phyloP scores from a whole-genome alignment of 306 rosid species.

The Urtica urens region DNA sequence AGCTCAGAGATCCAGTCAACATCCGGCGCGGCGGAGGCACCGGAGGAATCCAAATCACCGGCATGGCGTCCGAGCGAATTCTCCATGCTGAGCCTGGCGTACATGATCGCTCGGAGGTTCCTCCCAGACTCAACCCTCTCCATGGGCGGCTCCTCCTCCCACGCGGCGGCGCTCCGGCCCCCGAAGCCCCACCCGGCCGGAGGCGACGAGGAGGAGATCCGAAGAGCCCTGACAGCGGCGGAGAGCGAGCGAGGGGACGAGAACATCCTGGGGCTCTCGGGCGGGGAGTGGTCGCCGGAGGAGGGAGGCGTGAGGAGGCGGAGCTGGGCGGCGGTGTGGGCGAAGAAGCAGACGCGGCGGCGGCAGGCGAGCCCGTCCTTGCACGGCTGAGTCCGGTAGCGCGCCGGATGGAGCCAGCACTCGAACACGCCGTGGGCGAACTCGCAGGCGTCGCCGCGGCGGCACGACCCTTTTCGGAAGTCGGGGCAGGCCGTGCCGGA shows the following conservation, averaged over 20 bases:
- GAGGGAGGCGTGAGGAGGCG: slow-evolving; percentile 30
- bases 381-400: slow-evolving; percentile 81
- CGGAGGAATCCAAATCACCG: slow-evolving; percentile 6
- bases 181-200: slow-evolving; percentile 17
- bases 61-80: slow-evolving; percentile 35
- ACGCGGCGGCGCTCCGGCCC: slow-evolving; percentile 22
- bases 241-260: slow-evolving; percentile 57
- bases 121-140: slow-evolving; percentile 86
- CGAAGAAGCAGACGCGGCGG: slow-evolving; percentile 79
- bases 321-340: slow-evolving; percentile 70
- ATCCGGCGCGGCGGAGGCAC: slow-evolving; percentile 32
- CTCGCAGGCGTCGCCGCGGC: slow-evolving; percentile 59
- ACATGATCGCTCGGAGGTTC: slow-evolving; percentile 51
- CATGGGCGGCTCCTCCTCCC: slow-evolving; percentile 49
- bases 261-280: slow-evolving; percentile 30
- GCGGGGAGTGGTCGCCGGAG: slow-evolving; percentile 49
- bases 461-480: slow-evolving; percentile 60
- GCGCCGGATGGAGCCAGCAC: slow-evolving; percentile 91
- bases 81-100: slow-evolving; percentile 51
- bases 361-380: slow-evolving; percentile 64
- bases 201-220: slow-evolving; percentile 14
- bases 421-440: slow-evolving; percentile 91
- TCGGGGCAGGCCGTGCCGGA: slow-evolving; percentile 69
- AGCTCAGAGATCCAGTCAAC: slow-evolving; percentile 62
- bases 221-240: slow-evolving; percentile 29